Evolutionary conservation across 1,284 basidiomycete species (phyloP).

Genomic region (Puccinia novopanici): DNA sequence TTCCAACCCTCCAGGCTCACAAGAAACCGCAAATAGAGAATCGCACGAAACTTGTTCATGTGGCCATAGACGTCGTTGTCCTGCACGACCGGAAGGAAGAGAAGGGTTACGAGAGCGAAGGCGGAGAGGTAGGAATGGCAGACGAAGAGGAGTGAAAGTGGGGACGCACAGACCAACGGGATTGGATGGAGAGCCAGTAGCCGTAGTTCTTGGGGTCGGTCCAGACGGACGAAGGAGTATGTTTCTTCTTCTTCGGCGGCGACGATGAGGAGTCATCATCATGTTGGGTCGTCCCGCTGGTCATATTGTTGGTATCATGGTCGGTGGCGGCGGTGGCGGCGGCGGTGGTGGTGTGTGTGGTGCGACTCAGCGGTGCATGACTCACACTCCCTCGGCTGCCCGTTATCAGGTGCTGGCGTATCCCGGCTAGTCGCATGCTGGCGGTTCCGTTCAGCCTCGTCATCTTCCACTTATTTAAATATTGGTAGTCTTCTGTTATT

Average conservation of each 20-base stretch:
- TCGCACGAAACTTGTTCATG: conserved; percentile 51
- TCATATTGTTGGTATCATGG: too few relatives aligned
- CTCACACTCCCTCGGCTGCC: neutral
- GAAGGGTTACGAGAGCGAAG: too few relatives aligned
- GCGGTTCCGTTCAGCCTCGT: neutral
- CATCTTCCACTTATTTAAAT: too few relatives aligned
- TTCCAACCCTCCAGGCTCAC: too few relatives aligned
- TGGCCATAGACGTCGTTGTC: conserved; percentile 46
- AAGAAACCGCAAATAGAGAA: too few relatives aligned
- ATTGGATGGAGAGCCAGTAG: conserved; percentile 41
- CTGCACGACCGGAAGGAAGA: neutral
- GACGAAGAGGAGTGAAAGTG: neutral
- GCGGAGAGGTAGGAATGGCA: too few relatives aligned
- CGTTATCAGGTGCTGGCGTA: neutral
- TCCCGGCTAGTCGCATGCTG: neutral
- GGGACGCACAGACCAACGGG: conserved; percentile 34
- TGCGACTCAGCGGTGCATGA: too few relatives aligned
- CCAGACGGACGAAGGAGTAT: neutral
- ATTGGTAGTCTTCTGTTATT: neutral
- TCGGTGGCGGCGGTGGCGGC: too few relatives aligned
- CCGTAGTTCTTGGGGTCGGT: conserved; percentile 11
- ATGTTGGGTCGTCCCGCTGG: neutral
- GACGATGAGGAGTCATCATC: neutral
- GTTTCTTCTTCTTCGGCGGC: neutral
- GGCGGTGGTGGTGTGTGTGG: too few relatives aligned